Percentiles rank a stretch among this genome's conserved stretches.
Evolutionary conservation across 208 protist genomes (phyloP).

Genomic region (Crithidia brevicula): DNA sequence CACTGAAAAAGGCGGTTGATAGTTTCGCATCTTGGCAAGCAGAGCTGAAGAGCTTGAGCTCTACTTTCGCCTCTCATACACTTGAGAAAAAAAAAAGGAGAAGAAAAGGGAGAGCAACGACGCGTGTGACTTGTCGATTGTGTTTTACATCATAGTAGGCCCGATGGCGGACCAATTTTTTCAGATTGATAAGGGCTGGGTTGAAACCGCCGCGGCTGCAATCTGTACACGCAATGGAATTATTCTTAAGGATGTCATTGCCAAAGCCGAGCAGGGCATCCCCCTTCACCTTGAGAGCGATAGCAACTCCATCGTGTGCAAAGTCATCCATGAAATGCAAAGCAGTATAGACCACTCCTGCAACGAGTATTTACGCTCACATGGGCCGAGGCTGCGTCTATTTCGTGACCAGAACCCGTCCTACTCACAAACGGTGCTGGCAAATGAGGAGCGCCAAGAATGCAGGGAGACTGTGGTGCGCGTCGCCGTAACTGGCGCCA

Average conservation of each 20-base stretch:
- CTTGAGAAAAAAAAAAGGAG: too few species aligned
- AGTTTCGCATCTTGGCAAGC: too few species aligned
- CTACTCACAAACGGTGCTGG: constrained; percentile 4
- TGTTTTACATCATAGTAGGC: too few species aligned
- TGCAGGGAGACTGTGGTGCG: constrained; percentile 56
- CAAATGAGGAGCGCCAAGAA: constrained; percentile 46
- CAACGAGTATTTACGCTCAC: constrained; percentile 4
- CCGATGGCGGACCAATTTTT: constrained; percentile 7
- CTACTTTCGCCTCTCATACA: too few species aligned
- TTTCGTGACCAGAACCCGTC: constrained; percentile 12
- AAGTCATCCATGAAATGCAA: constrained; percentile 12
- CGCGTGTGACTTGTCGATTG: too few species aligned
- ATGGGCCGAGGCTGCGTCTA: constrained; percentile 17
- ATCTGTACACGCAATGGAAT: constrained; percentile 28
- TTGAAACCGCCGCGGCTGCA: constrained; percentile 45
- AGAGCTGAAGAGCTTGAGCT: too few species aligned
- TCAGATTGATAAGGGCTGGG: constrained; percentile 39
- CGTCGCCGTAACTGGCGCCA: constrained; percentile 58
- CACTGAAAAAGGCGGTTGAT: too few species aligned
- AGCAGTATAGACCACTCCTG: constrained; percentile 10
- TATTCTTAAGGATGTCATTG: constrained; percentile 32
- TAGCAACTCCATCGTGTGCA: constrained; percentile 6
- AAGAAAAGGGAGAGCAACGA: too few species aligned
- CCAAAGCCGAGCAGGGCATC: constrained; percentile 30
- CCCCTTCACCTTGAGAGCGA: constrained; percentile 29